These are phyloP conservation scores for Mortierella sp. DNA, from an alignment of 371 early-diverging fungal genomes.

Conservation along the genomic window DNA sequence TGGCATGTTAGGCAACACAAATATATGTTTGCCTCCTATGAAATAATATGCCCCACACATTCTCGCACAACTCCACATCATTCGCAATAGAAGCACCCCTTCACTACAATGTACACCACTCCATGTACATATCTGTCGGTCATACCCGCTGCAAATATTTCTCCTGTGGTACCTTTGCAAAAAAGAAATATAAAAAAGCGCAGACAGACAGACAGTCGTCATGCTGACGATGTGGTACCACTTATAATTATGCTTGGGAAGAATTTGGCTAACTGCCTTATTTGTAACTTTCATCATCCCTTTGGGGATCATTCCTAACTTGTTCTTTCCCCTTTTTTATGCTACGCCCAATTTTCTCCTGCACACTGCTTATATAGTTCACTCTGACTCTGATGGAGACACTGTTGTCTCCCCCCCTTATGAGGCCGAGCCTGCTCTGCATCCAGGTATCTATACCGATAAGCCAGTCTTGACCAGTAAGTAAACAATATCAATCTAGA, in stretches of 20 bases:
- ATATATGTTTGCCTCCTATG: conserved; percentile 1
- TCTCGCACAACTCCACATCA: not conserved
- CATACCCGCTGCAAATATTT: not conserved
- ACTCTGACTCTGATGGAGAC: conserved; percentile 54
- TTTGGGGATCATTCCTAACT: not conserved
- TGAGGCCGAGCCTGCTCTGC: conserved; percentile 11
- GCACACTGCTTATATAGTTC: conserved; percentile 23
- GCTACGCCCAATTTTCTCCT: conserved; percentile 16
- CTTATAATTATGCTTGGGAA: not conserved
- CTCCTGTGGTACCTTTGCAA: not conserved
- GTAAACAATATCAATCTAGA: conserved; percentile 5
- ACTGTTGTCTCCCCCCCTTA: conserved; percentile 45
- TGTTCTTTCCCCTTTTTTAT: not conserved
- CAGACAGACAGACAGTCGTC: conserved; percentile 1
- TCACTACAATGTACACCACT: not conserved
- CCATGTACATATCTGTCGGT: not conserved
- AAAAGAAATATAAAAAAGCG: conserved; percentile 5
- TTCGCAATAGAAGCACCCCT: not conserved
- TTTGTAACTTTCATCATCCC: not conserved
- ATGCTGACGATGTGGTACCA: not conserved
- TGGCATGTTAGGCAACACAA: conserved; percentile 5
- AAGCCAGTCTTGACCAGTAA: conserved; percentile 56
- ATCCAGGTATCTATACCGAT: conserved; percentile 33
- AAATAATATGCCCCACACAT: conserved; percentile 3
- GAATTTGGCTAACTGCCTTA: conserved; percentile 1